Evolutionary conservation across 2,329 filamentous ascomycete species (phyloP).

Genomic region (Ilyonectria robusta): DNA sequence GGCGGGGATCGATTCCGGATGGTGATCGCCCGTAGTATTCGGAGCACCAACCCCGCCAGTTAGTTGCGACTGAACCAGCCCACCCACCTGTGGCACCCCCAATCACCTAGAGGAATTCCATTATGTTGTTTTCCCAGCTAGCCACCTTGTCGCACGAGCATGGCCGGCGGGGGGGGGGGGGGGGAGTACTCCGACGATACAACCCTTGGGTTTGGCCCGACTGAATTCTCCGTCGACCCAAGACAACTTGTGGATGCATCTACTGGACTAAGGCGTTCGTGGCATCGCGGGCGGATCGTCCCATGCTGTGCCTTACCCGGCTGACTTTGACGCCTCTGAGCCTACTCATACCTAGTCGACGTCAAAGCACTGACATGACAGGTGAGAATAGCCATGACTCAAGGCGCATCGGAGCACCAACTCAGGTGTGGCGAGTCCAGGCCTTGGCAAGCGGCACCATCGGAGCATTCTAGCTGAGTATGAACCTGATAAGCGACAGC

Average conservation of each 20-base stretch:
- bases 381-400: constrained; percentile 26
- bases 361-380: constrained; percentile 8
- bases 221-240: constrained; percentile 45
- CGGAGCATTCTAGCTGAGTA: background rate
- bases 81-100: background rate
- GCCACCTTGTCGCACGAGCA: background rate
- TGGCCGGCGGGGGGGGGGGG: background rate
- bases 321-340: constrained; percentile 10
- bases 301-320: constrained; percentile 19
- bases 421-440: background rate
- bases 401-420: background rate
- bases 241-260: constrained; percentile 23
- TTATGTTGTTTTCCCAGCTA: background rate
- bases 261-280: constrained; percentile 14
- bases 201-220: constrained; percentile 34
- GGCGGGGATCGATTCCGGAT: constrained; percentile 34
- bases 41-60: constrained; percentile 7
- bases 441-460: background rate
- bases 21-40: constrained; percentile 36
- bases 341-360: constrained; percentile 6
- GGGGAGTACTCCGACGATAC: background rate
- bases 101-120: background rate
- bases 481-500: background rate
- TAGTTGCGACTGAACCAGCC: constrained; percentile 16
- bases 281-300: constrained; percentile 32